Evolutionary conservation across 2,329 filamentous ascomycete genomes (phyloP), one percentile per base, ranked within the genome.

Genomic region (Tolypocladium inflatum): DNA sequence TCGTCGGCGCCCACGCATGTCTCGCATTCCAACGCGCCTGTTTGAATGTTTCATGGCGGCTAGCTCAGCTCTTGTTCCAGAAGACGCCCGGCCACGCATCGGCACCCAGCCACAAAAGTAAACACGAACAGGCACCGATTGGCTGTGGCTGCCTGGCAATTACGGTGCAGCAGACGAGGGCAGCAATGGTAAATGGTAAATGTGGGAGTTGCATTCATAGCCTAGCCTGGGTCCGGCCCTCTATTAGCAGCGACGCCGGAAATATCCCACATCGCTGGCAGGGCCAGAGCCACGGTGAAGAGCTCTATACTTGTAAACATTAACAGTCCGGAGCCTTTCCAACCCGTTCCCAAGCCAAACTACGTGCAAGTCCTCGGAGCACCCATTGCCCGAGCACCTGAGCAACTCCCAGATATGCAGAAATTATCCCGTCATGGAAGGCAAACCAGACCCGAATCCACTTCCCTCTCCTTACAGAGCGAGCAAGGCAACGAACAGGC

Each of bases 401-500:
- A 64, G 37, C 23, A 26, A 33, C 54, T 38, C 58, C 43, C 54
- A 15, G 43, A 55, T 42, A 57, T 57, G 51, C 55, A 43, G 19
- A 23, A 54, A 67, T 65, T 64, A 65, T 65, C 60, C 61, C 63
- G 63, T 56, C 59, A 61, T 65, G 56, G 64, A 66, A 64, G 59
- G 61, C 59, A 63, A 48, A 66, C 57, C 55, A 63, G 48, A 57
- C 58, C 54, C 57, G 52, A 43, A 57, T 21, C 42, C 33, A 54
- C 42, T 53, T n/a, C 10, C 17, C 13, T 7, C 30, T 54, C 57
- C 66, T 77, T 75, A 80, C 68, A 79, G 68, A 65, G 74, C 76
- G 55, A 79, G 61, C 61, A 72, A 61, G 60, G 75, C 76, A 60
- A 74, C 67, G 60, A 72, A 71, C 33, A 78, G 64, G 63, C 72